Percentiles rank a stretch among this genome's conserved stretches.
phyloP scores from a whole-genome alignment of 305 asterid species.

The Rubia peregrina region DNA sequence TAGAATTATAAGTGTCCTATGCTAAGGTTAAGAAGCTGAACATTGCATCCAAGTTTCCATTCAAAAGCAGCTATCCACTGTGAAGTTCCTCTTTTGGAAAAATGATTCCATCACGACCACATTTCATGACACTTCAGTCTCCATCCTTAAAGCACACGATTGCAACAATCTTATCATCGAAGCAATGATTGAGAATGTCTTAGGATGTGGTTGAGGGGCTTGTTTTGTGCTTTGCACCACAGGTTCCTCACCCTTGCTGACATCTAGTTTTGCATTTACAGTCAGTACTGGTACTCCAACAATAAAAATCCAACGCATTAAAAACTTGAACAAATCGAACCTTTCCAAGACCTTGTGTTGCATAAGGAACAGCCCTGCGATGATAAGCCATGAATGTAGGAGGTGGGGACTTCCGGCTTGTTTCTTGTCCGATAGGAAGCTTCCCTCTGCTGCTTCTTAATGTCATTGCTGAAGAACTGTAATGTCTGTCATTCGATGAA shows the following conservation, averaged over 20 bases:
- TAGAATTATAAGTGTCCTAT: constrained; percentile 4
- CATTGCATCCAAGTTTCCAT: constrained; percentile 2
- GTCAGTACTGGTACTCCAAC: not conserved
- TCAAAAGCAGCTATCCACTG: not conserved
- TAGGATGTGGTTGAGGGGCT: constrained; percentile 45
- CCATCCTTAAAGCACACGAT: not conserved
- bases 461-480: constrained; percentile 21
- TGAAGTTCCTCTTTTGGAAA: not conserved
- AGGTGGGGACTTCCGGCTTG: constrained; percentile 66
- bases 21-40: not conserved
- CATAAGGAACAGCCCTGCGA: constrained; percentile 52
- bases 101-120: not conserved
- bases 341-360: constrained; percentile 60
- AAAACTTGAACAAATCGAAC: constrained; percentile 25
- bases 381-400: constrained; percentile 37
- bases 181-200: constrained; percentile 61
- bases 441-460: constrained; percentile 32
- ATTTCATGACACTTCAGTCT: not conserved
- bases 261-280: constrained; percentile 31
- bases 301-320: not conserved
- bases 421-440: constrained; percentile 32
- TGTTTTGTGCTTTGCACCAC: constrained; percentile 43
- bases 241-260: constrained; percentile 47
- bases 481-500: constrained; percentile 21
- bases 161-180: constrained; percentile 30